Conservation (phyloP, 2,329 filamentous ascomycete species). For the Xylariaceae sp. region DNA sequence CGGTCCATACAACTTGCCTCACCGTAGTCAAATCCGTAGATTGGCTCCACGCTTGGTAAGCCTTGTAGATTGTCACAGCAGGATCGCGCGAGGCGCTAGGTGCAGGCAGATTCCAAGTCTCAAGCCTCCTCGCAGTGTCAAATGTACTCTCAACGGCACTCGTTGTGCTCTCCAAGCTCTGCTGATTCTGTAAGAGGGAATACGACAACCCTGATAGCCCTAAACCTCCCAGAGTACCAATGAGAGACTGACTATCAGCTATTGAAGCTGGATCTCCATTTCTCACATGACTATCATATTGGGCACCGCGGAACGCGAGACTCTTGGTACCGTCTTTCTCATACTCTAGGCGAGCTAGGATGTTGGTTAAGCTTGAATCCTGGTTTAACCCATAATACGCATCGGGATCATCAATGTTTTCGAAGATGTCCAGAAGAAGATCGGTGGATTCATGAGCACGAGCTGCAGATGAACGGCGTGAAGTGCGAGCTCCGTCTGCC, state of each 20-base stretch:
- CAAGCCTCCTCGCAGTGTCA: constrained; percentile 73
- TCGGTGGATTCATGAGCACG: constrained; percentile 57
- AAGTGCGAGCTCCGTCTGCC: constrained; percentile 43
- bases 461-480: constrained; percentile 62
- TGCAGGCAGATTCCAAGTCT: constrained; percentile 86
- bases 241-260: constrained; percentile 63
- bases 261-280: constrained; percentile 51
- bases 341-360: constrained; percentile 80
- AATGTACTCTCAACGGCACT: constrained; percentile 69
- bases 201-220: constrained; percentile 84
- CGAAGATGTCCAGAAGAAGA: constrained; percentile 77
- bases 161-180: constrained; percentile 53
- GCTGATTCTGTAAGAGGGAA: constrained; percentile 67
- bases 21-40: constrained; percentile 54
- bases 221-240: constrained; percentile 73
- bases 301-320: constrained; percentile 83
- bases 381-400: constrained; percentile 90
- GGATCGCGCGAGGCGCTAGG: constrained; percentile 60
- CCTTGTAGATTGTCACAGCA: constrained; percentile 70
- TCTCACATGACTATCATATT: constrained; percentile 81
- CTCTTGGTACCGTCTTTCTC: constrained; percentile 85
- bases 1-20: constrained; percentile 56
- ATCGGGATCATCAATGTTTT: constrained; percentile 92
- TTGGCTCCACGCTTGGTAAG: constrained; percentile 73
- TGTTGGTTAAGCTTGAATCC: constrained; percentile 68